Evolutionary conservation across 2,329 filamentous ascomycete genomes (phyloP), one percentile per base, ranked within the genome.

Genomic region (Fusarium oxysporum): DNA sequence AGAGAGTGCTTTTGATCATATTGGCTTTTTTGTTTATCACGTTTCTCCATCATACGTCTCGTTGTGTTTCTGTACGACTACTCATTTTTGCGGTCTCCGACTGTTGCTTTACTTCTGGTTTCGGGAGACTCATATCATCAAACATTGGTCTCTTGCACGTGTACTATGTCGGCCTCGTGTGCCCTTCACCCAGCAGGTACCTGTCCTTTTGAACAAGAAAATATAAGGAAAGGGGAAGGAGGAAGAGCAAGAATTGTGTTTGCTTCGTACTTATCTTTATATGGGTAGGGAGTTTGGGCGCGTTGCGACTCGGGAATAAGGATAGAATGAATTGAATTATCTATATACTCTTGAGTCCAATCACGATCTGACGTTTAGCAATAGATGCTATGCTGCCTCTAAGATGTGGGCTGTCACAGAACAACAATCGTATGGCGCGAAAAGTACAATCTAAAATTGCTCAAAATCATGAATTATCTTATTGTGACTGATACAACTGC

Each of bases 281-380:
- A 65, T 68, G 69, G 75, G 58, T 70, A 65, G 60, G 75, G 75
- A 76, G 75, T 77, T 77, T 68, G 60, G 74, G 75, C 73, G 75
- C 56, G 62, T 56, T 76, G 53, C 48, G 57, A 71, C 37, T 68
- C 50, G 62, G 67, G 54, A 66, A 54, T 47, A 70, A 44, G 64
- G 74, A 77, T 77, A 77, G 73, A 77, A 73, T 74, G 73, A 71
- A 71, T 65, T 65, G 54, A 62, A 61, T 57, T 56, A 38, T 60
- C 43, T 60, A 63, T 21, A 53, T 35, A 44, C 40, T 14, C 10
- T 23, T 19, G 25, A 28, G 35, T 54, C 25, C 25, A 28, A n/a
- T 54, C 10, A 40, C 14, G 23, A 54, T 43, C 21, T 23, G 44
- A 30, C n/a, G 21, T 32, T 56, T 62, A 58, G 37, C 51, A 12